phyloP scores from a whole-genome alignment of 768 basidiomycete genomes.

The Pulveroboletus frians region DNA sequence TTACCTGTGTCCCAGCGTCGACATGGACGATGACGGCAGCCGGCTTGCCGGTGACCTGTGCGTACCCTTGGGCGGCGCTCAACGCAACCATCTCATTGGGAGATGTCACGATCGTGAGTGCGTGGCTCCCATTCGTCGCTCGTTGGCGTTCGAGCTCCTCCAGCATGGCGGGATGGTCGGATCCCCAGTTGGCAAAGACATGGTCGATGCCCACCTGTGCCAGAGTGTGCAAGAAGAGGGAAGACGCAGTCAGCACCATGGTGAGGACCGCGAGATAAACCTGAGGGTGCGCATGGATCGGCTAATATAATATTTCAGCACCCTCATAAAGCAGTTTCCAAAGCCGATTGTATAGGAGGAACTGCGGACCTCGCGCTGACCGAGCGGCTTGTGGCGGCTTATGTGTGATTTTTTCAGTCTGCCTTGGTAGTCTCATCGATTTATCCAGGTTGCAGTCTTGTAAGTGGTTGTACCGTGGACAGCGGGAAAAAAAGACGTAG shows the following conservation, averaged over 20 bases:
- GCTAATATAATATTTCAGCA: background rate
- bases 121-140: constrained; percentile 30
- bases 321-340: no score
- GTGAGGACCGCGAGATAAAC: background rate
- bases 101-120: constrained; percentile 55
- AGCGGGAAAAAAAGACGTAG: background rate
- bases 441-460: background rate
- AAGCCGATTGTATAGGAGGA: no score
- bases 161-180: constrained; percentile 66
- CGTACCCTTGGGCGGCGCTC: constrained; percentile 67
- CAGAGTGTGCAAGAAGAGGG: constrained; percentile 55
- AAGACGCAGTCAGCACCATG: constrained; percentile 53
- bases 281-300: background rate
- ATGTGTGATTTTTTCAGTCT: no score
- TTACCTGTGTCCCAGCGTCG: constrained; percentile 63
- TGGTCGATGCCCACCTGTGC: constrained; percentile 57
- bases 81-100: constrained; percentile 77
- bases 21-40: constrained; percentile 74
- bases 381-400: no score
- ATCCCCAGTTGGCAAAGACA: constrained; percentile 73
- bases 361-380: no score
- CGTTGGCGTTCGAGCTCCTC: constrained; percentile 64
- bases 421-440: background rate
- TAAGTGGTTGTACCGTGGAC: background rate
- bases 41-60: constrained; percentile 58